A percentile compares a stretch with the other conserved stretches of the same genome.
These are phyloP conservation scores for Colletotrichum godetiae DNA, from an alignment of 2,329 filamentous ascomycete genomes.

Conservation along the genomic window DNA sequence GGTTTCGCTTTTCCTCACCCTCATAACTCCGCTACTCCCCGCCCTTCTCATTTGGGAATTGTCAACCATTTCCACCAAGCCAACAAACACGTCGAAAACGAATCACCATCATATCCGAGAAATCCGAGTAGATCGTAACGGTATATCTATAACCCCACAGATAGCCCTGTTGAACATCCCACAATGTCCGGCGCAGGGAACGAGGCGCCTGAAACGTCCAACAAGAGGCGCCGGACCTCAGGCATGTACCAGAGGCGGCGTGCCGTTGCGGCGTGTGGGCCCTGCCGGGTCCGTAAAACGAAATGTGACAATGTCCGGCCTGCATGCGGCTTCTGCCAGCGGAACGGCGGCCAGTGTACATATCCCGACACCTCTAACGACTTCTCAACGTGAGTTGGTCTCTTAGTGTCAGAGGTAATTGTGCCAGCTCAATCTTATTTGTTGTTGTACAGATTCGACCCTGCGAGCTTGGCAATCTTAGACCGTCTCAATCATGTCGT, in stretches of 20 bases:
- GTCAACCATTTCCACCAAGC: not conserved
- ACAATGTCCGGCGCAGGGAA: conserved; percentile 12
- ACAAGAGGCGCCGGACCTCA: conserved; percentile 28
- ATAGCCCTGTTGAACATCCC: not conserved
- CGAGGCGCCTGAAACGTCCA: conserved; percentile 13
- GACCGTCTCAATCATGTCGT: conserved; percentile 43
- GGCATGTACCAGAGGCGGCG: conserved; percentile 42
- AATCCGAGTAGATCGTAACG: not conserved
- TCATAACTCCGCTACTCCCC: conserved; percentile 29
- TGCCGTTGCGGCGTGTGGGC: conserved; percentile 48
- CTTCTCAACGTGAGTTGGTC: conserved; percentile 38
- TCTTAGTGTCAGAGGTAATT: not conserved
- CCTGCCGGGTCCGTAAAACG: conserved; percentile 49
- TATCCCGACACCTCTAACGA: conserved; percentile 44
- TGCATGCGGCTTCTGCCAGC: conserved; percentile 48
- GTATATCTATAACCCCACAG: not conserved
- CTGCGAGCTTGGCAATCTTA: conserved; percentile 49
- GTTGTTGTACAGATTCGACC: conserved; percentile 44
- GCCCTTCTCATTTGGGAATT: not conserved
- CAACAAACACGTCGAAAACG: not conserved
- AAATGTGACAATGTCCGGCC: conserved; percentile 52
- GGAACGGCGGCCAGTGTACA: conserved; percentile 46
- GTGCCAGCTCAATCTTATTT: not conserved
- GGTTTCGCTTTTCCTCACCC: conserved; percentile 7
- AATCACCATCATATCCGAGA: not conserved